phyloP scores from a whole-genome alignment of 306 rosid genomes.

The Abrus precatorius region DNA sequence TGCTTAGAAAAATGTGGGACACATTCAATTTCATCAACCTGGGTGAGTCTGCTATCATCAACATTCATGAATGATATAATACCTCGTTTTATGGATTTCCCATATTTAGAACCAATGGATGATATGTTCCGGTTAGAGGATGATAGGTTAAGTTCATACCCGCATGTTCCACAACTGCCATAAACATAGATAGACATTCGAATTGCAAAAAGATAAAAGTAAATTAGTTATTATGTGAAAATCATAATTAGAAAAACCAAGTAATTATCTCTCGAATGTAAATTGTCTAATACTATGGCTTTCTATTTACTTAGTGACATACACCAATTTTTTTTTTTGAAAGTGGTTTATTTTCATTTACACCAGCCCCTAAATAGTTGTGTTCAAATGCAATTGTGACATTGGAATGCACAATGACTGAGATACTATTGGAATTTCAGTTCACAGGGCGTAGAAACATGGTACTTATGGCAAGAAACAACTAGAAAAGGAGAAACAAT shows the following conservation, averaged over 20 bases:
- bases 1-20: conserved; percentile 74
- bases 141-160: conserved; percentile 83
- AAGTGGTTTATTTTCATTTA: not conserved
- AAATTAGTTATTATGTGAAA: too few species aligned
- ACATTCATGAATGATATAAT: conserved; percentile 79
- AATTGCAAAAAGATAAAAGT: too few species aligned
- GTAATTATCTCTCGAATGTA: too few species aligned
- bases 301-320: not conserved
- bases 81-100: conserved; percentile 86
- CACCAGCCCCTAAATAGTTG: not conserved
- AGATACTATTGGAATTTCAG: not conserved
- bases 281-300: not conserved
- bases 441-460: not conserved
- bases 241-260: too few species aligned
- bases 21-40: conserved; percentile 77
- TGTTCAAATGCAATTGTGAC: not conserved
- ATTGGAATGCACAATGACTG: not conserved
- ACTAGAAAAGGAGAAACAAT: not conserved
- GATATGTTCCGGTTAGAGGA: conserved; percentile 78
- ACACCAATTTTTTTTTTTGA: not conserved
- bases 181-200: conserved; percentile 18
- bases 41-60: conserved; percentile 84
- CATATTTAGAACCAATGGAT: conserved; percentile 80
- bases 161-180: conserved; percentile 88
- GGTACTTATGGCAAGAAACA: not conserved